Evolutionary conservation across 192 early-diverging fungal species (phyloP).

Genomic region (Chytriomyces sp.): DNA sequence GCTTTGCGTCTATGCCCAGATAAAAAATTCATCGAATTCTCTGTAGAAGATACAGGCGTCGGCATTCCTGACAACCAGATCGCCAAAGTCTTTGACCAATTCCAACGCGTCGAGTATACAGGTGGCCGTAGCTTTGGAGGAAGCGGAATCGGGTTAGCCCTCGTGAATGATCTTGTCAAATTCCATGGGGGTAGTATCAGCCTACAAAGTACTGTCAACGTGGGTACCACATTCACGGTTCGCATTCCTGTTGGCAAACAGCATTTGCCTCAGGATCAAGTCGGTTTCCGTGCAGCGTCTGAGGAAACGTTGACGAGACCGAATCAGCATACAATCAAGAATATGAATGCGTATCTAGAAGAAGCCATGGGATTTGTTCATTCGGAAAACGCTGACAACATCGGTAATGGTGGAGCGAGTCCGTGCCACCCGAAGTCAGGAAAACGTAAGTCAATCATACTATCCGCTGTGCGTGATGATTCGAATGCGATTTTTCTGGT

Average conservation of each 20-base stretch:
- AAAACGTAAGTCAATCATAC: too few relatives aligned
- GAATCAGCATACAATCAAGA: slow-evolving; percentile 29
- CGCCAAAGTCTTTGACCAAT: slow-evolving; percentile 56
- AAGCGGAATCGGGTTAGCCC: slow-evolving; percentile 60
- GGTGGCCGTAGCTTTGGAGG: slow-evolving; percentile 61
- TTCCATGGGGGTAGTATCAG: slow-evolving; percentile 54
- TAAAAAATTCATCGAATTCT: slow-evolving; percentile 35
- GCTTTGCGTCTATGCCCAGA: slow-evolving; percentile 38
- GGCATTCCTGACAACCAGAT: slow-evolving; percentile 57
- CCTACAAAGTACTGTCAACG: slow-evolving; percentile 42
- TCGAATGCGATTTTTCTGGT: slow-evolving; percentile 39
- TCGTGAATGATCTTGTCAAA: slow-evolving; percentile 58
- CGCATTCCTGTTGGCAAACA: slow-evolving; percentile 51
- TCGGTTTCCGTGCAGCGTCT: too few relatives aligned
- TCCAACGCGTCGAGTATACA: slow-evolving; percentile 59
- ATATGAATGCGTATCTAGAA: not conserved
- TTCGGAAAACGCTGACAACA: not conserved
- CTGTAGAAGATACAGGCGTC: slow-evolving; percentile 45
- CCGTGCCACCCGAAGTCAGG: not conserved
- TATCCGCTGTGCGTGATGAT: not conserved
- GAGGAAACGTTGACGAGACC: slow-evolving; percentile 30
- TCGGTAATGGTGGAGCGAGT: not conserved
- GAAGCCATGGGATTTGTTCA: not conserved
- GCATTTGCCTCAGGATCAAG: slow-evolving; percentile 47
- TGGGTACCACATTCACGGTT: slow-evolving; percentile 53